Conservation (phyloP, 352 stramenopile genomes). For the Globisporangium emineosum region DNA sequence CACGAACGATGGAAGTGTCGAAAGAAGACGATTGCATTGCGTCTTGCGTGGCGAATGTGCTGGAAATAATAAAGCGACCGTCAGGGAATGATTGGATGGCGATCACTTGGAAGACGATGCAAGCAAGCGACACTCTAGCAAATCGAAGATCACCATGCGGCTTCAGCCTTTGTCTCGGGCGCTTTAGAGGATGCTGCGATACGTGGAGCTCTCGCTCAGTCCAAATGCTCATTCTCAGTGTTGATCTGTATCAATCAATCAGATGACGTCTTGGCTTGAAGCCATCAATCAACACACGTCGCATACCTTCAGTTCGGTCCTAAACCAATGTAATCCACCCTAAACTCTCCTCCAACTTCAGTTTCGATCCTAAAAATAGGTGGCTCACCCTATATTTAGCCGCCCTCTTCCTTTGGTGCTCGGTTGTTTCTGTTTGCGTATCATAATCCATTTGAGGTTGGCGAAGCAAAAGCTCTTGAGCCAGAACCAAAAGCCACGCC, state of each 20-base stretch:
- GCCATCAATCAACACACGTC: neutral
- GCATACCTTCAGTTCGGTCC: conserved; percentile 4
- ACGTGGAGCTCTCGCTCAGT: neutral
- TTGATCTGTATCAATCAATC: neutral
- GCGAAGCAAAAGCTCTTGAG: neutral
- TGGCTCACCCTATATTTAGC: neutral
- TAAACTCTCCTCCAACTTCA: neutral
- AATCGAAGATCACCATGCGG: neutral
- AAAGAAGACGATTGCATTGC: neutral
- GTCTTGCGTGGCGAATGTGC: neutral
- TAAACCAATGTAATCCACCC: neutral
- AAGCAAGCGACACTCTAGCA: neutral
- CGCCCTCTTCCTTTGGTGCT: neutral
- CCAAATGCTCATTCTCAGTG: neutral
- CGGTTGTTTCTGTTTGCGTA: conserved; percentile 19
- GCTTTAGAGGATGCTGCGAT: conserved; percentile 6
- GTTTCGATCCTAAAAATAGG: neutral
- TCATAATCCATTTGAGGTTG: conserved; percentile 11
- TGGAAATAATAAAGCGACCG: neutral
- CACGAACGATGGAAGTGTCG: neutral
- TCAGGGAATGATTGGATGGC: neutral
- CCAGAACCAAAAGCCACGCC: neutral
- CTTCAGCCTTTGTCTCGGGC: neutral
- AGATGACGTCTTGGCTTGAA: too few relatives aligned
- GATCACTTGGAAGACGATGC: neutral